Evolutionary conservation across 306 rosid genomes (phyloP).

Genomic region (Vigna angularis): DNA sequence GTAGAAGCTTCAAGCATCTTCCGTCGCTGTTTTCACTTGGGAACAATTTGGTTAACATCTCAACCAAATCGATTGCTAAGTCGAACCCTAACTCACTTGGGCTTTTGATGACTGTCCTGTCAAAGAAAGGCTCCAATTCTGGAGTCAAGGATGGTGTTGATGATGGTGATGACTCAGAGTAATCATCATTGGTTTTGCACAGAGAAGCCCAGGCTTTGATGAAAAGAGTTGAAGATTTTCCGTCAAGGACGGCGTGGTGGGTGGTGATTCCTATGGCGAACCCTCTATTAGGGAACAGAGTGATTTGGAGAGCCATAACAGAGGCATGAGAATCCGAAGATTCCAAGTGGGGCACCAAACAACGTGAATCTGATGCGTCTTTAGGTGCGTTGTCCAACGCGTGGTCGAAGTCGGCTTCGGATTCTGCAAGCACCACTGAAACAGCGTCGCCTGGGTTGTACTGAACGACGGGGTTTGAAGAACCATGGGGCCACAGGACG

Average conservation of each 20-base stretch:
- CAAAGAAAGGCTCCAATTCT: constrained; percentile 50
- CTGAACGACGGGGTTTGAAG: constrained; percentile 50
- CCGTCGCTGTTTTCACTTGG: neutral
- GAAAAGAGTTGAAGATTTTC: constrained; percentile 53
- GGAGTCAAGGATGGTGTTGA: neutral
- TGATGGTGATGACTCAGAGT: neutral
- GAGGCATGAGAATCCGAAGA: constrained; percentile 40
- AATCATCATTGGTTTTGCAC: constrained; percentile 8
- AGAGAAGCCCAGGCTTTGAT: constrained; percentile 62
- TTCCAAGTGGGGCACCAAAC: constrained; percentile 55
- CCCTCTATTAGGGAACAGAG: constrained; percentile 57
- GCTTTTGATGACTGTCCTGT: constrained; percentile 48
- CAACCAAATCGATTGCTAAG: neutral
- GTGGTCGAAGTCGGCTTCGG: constrained; percentile 44
- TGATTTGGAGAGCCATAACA: constrained; percentile 55
- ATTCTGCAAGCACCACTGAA: constrained; percentile 56
- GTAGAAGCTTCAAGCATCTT: constrained; percentile 37
- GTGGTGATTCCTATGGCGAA: constrained; percentile 54
- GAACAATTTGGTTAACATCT: neutral
- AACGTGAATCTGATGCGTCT: constrained; percentile 38
- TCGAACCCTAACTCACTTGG: constrained; percentile 22
- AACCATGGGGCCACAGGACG: constrained; percentile 53
- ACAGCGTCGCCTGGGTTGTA: constrained; percentile 53
- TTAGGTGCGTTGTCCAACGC: constrained; percentile 35
- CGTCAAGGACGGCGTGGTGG: constrained; percentile 66